These are phyloP conservation scores for Centella asiatica DNA, from an alignment of 129 eudicot species.

Conservation along the genomic window DNA sequence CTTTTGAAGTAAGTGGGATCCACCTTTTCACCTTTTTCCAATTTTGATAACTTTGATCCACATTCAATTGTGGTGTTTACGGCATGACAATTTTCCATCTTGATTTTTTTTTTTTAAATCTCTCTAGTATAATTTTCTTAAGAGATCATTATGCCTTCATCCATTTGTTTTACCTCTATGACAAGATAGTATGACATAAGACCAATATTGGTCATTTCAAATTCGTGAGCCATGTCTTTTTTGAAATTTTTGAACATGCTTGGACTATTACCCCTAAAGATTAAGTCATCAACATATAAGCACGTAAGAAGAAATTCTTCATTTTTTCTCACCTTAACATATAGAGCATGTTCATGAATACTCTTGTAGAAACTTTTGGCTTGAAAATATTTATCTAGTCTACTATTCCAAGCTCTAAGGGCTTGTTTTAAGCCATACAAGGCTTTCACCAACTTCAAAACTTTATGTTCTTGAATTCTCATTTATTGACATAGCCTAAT, in stretches of 20 bases:
- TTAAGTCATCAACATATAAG: not conserved
- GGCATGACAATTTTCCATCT: not conserved
- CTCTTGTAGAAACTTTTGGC: not conserved
- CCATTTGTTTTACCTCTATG: not conserved
- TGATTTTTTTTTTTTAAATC: conserved; percentile 3
- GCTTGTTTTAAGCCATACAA: not conserved
- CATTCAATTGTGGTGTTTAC: not conserved
- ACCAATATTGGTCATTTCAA: not conserved
- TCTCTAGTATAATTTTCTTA: conserved; percentile 1
- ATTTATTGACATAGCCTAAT: not conserved
- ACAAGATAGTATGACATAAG: conserved; percentile 5
- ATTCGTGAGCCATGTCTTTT: not conserved
- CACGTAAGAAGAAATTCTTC: not conserved
- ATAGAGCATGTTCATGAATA: not conserved
- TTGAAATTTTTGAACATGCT: not conserved
- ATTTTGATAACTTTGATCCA: not conserved
- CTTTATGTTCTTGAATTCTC: not conserved
- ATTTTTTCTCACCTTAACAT: not conserved
- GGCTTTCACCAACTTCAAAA: not conserved
- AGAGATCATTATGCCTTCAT: not conserved
- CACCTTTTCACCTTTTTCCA: not conserved
- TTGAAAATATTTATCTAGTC: not conserved
- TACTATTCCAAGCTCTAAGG: not conserved
- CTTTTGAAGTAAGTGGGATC: conserved; percentile 1
- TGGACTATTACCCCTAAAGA: not conserved